Conservation (phyloP, 2,329 filamentous ascomycete genomes). For the Akanthomyces muscarius region DNA sequence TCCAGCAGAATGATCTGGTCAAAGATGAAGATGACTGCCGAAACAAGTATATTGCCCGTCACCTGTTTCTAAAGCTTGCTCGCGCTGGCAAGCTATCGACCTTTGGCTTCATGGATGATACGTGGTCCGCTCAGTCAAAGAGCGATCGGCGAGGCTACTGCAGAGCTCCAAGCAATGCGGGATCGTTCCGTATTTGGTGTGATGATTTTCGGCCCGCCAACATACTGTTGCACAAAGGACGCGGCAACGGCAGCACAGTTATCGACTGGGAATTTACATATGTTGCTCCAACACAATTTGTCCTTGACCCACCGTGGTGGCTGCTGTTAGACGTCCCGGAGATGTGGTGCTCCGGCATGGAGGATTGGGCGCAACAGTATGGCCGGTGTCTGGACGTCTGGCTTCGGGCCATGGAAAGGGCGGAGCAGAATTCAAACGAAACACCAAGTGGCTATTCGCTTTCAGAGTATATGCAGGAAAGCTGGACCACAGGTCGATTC, state of each 20-base stretch:
- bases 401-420: constrained; percentile 26
- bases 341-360: constrained; percentile 17
- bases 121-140: constrained; percentile 28
- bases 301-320: constrained; percentile 35
- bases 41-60: constrained; percentile 34
- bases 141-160: background rate
- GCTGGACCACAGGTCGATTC: constrained; percentile 31
- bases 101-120: constrained; percentile 25
- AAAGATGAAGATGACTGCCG: constrained; percentile 30
- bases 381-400: constrained; percentile 30
- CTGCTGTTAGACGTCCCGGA: constrained; percentile 23
- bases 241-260: constrained; percentile 21
- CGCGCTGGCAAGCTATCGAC: constrained; percentile 21
- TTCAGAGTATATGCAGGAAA: constrained; percentile 29
- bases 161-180: background rate
- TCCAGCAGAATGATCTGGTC: constrained; percentile 35
- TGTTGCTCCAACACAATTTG: constrained; percentile 32
- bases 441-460: background rate
- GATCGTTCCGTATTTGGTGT: constrained; percentile 26
- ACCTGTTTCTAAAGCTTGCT: constrained; percentile 29
- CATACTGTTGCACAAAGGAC: constrained; percentile 28
- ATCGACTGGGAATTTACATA: constrained; percentile 38
- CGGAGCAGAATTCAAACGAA: background rate
- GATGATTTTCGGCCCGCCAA: constrained; percentile 34
- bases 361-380: constrained; percentile 23